Base-by-base conservation (phyloP, 257 asterid genomes). In the Solanum peruvianum region DNA sequence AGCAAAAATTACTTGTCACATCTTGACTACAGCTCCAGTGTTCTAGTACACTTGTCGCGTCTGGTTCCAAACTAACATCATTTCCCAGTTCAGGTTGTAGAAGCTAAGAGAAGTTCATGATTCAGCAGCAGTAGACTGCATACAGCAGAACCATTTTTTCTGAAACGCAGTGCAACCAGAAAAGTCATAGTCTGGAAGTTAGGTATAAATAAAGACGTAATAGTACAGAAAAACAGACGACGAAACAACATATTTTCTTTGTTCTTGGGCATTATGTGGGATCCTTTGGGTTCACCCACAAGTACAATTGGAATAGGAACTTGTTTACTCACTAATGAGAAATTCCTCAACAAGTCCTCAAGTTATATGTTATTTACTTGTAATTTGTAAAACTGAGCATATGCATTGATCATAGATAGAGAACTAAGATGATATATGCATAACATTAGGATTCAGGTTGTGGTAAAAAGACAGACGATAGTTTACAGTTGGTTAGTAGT, bases 91-190 rank as follows among this genome's bases (percentile, higher is more conserved):
- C 83, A 16, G 87, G 52, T 58, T 78, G 84, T 87, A 78, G 70
- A n/a, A 56, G 56, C 75, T 33, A 58, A 88, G 58, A 31, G 84
- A 87, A 56, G 87, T 80, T 39, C 78, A 76, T 33, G 87, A 90
- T 73, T 92, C 94, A 1, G 92, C 91, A 27, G 90, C 71, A 70
- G 92, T 90, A 75, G 93, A 90, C 20, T 83, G 88, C 92, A 93
- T 89, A 91, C 94, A 93, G 93, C 95, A 93, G 76, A 93, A 92
- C 95, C 95, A 93, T 87, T 93, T 93, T 90, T 93, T 93, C 94
- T 92, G 92, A 91, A 89, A 88, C 84, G 62, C 37, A 52, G 77
- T 33, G n/a, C 58, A 73, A 11, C 33, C 44, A 0, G n/a, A 7
- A 69, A 31, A 42, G 69, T 87, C 82, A 87, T 42, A 75, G 77